Base-by-base conservation (phyloP, 768 basidiomycete species). In the Tylopilus cervinicoccineus region DNA sequence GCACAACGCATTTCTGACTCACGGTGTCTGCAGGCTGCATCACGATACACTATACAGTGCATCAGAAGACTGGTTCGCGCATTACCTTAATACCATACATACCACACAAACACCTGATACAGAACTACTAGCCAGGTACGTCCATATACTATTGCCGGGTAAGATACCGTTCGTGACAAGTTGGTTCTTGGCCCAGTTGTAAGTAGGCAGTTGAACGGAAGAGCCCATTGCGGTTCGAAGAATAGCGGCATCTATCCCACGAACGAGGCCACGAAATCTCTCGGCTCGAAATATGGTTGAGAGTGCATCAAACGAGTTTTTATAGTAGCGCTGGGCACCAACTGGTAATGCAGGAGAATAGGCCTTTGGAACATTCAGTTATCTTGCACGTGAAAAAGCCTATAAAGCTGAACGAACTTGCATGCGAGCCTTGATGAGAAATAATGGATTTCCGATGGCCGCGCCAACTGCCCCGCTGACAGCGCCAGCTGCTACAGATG, bases 1-100 rank as follows among this genome's bases (percentile, higher is more conserved):
- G 43, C 12, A 11, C 16, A 56, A 67, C 39, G n/a, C 64, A 68
- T n/a, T n/a, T n/a, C n/a, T n/a, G n/a, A n/a, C 74, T 62, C 52
- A 84, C 92, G 22, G 90, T 93, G 64, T 93, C 90, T 8, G 91
- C 90, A 8, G 92, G 92, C 68, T 98, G 95, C 95, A 98, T 97
- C 43, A 84, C 86, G 6, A 92, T 61, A 53, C 89, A 87, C 87
- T 93, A 47, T 19, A 13, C 13, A 5, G 19, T 31, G 9, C 9
- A 46, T 52, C 39, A 59, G 43, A 45, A 20, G 8, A 36, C 12
- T 36, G 11, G 34, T 36, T 36, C 6, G 19, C 19, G 34, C 20
- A 36, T 14, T 23, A 40, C 31, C 39, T 32, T n/a, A n/a, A n/a
- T n/a, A n/a, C n/a, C 39, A 28, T 42, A 37, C 88, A 52, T 75